These are phyloP conservation scores for Coprinopsis strossmayeri DNA, from an alignment of 768 basidiomycete genomes.

Conservation along the genomic window DNA sequence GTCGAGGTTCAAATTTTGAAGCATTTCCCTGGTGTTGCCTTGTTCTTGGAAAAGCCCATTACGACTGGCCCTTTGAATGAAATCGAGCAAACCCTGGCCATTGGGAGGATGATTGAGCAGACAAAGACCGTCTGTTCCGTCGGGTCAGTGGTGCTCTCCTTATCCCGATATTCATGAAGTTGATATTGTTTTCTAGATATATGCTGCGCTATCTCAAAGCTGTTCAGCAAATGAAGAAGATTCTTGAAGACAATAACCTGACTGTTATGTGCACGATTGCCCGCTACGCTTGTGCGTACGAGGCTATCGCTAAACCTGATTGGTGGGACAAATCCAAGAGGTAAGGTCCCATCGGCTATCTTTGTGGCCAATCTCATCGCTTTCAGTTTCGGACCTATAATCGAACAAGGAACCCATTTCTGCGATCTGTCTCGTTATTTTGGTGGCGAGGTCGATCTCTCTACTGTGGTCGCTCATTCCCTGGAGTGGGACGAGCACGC, in stretches of 20 bases:
- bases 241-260: slow-evolving; percentile 89
- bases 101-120: slow-evolving; percentile 67
- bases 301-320: slow-evolving; percentile 71
- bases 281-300: slow-evolving; percentile 87
- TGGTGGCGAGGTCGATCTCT: slow-evolving; percentile 89
- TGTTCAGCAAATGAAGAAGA: slow-evolving; percentile 94
- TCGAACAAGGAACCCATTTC: slow-evolving; percentile 96
- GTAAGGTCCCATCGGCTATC: slow-evolving; percentile 23
- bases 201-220: slow-evolving; percentile 93
- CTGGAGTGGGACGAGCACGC: slow-evolving; percentile 91
- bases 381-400: slow-evolving; percentile 66
- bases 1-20: slow-evolving; percentile 85
- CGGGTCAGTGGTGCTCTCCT: slow-evolving; percentile 44
- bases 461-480: slow-evolving; percentile 75
- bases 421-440: slow-evolving; percentile 97
- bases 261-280: slow-evolving; percentile 96
- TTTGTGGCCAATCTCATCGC: slow-evolving; percentile 4
- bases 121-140: slow-evolving; percentile 79
- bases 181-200: slow-evolving; percentile 44
- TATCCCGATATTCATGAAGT: neutral
- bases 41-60: slow-evolving; percentile 92
- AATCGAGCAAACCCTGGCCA: slow-evolving; percentile 60
- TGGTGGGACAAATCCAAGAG: slow-evolving; percentile 95
- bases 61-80: slow-evolving; percentile 71
- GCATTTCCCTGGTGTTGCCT: slow-evolving; percentile 78